Percentiles rank a stretch among this genome's conserved stretches.
Evolutionary conservation across 164 flowering plant species (phyloP).

Genomic region (Chloranthus sessilifolius): DNA sequence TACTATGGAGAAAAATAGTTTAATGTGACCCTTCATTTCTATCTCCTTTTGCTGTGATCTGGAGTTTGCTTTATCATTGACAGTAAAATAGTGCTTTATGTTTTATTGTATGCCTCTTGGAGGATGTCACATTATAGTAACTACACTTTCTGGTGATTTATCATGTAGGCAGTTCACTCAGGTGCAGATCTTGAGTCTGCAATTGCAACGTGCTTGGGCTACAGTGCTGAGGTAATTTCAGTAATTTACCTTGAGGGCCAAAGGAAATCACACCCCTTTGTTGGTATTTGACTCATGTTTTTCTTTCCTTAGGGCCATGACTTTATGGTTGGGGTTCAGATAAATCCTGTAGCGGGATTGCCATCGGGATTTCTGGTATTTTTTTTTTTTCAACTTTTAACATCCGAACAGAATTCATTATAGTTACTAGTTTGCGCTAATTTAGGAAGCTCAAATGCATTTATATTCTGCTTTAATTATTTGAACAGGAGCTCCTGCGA

Average conservation of each 20-base stretch:
- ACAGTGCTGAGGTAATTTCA: conserved; percentile 57
- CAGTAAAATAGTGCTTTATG: too few species aligned
- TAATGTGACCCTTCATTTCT: too few species aligned
- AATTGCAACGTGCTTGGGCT: conserved; percentile 79
- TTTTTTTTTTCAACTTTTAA: conserved; percentile 10
- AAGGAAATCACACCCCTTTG: neutral
- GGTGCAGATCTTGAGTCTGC: conserved; percentile 98
- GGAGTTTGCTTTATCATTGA: too few species aligned
- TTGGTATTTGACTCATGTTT: conserved; percentile 4
- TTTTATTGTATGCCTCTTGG: too few species aligned
- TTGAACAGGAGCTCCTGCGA: conserved; percentile 60
- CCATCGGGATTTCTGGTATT: conserved; percentile 76
- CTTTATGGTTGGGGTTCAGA: conserved; percentile 90
- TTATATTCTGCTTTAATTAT: conserved; percentile 5
- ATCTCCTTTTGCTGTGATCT: too few species aligned
- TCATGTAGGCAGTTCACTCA: conserved; percentile 86
- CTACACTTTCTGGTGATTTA: conserved; percentile 3
- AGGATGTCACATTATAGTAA: too few species aligned
- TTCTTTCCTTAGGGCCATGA: conserved; percentile 74
- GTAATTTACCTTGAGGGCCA: conserved; percentile 1
- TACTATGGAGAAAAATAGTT: too few species aligned
- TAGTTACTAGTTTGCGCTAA: conserved; percentile 1
- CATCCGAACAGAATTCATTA: too few species aligned
- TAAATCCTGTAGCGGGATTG: conserved; percentile 75
- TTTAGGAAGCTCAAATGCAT: neutral